A percentile compares a stretch with the other conserved stretches of the same genome.
These are phyloP conservation scores for Lagenaria siceraria DNA, from an alignment of 306 rosid species.

Conservation along the genomic window DNA sequence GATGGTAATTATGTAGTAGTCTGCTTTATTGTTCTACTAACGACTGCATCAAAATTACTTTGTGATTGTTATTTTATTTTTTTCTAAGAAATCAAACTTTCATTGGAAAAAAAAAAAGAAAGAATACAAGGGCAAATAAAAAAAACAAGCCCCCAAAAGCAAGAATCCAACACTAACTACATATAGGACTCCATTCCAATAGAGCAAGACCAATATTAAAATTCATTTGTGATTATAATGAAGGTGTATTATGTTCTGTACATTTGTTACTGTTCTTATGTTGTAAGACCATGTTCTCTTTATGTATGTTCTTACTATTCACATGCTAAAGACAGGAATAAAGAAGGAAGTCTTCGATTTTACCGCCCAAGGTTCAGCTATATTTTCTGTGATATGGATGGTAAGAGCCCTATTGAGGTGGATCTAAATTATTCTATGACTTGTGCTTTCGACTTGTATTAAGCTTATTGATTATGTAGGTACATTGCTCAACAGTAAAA, in stretches of 20 bases:
- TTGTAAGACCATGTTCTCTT: conserved; percentile 16
- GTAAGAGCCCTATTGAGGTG: conserved; percentile 25
- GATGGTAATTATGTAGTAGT: conserved; percentile 27
- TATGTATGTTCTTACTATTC: conserved; percentile 29
- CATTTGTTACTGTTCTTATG: conserved; percentile 8
- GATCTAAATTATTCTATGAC: not conserved
- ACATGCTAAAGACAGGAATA: conserved; percentile 82
- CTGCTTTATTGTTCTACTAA: not conserved
- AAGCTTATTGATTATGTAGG: conserved; percentile 34
- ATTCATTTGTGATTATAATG: not conserved
- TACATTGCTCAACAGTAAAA: conserved; percentile 74
- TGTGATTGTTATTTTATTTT: not conserved
- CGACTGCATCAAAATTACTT: not conserved
- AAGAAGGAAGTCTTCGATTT: conserved; percentile 73
- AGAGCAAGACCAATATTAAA: not conserved
- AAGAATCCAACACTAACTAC: too few species aligned
- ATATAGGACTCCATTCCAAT: too few species aligned
- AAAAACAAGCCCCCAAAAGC: too few species aligned
- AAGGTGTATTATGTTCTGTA: not conserved
- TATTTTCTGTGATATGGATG: conserved; percentile 96
- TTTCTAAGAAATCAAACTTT: too few species aligned
- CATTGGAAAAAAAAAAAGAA: too few species aligned
- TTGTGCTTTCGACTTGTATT: conserved; percentile 16
- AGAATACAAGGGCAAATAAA: too few species aligned
- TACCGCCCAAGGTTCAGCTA: conserved; percentile 78